Percentiles rank a stretch among this genome's conserved stretches.
phyloP scores from a whole-genome alignment of 1,284 basidiomycete genomes.

The Ceratobasidium sp. region DNA sequence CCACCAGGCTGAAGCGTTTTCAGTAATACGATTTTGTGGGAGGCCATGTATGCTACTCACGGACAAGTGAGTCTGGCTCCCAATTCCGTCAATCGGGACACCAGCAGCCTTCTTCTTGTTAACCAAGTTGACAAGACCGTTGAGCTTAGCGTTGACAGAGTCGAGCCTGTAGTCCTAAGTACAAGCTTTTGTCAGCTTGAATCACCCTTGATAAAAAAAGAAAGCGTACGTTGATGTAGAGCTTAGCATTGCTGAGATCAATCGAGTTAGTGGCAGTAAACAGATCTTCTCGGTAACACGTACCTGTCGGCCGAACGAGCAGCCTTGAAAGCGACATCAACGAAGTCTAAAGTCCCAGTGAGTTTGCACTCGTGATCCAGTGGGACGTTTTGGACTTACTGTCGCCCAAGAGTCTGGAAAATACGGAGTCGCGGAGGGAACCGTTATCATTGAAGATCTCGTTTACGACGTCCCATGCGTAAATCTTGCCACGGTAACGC shows the following conservation, averaged over 20 bases:
- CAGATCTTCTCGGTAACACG: neutral
- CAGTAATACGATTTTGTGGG: neutral
- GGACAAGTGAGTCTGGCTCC: conserved; percentile 50
- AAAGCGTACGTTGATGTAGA: conserved; percentile 41
- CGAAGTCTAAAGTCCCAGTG: neutral
- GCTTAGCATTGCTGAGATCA: conserved; percentile 41
- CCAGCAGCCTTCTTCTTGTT: conserved; percentile 52
- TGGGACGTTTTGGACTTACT: neutral
- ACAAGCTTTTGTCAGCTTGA: neutral
- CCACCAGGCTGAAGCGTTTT: conserved; percentile 1
- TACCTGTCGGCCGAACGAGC: conserved; percentile 44
- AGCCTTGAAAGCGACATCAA: conserved; percentile 37
- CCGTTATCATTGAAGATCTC: neutral
- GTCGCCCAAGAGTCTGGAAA: conserved; percentile 54
- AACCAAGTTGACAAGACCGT: conserved; percentile 61
- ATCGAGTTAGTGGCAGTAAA: too few relatives aligned
- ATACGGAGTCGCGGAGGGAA: neutral
- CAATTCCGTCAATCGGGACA: conserved; percentile 51
- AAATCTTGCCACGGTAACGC: conserved; percentile 55
- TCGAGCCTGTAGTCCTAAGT: conserved; percentile 36
- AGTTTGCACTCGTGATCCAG: neutral
- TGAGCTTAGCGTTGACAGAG: conserved; percentile 54
- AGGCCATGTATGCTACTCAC: conserved; percentile 41
- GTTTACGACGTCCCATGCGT: conserved; percentile 49
- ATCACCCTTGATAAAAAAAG: neutral